Evolutionary conservation across 2,329 filamentous ascomycete species (phyloP), one percentile per base, ranked within the genome.

Genomic region (Tolypocladium cylindrosporum): DNA sequence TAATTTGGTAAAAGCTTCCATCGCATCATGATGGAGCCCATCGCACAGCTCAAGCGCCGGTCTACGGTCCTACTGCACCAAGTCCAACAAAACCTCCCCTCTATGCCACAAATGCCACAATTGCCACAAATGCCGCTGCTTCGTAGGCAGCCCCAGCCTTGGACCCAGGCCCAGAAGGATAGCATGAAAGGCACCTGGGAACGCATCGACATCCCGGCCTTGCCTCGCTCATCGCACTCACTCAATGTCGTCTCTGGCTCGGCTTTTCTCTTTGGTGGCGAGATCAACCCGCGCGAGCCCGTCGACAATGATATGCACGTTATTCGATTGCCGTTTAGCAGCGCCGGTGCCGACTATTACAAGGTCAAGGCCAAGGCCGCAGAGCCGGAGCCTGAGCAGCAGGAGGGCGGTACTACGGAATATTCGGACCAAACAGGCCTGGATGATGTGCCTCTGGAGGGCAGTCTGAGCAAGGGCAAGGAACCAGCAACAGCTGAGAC

Each of bases 191-290:
- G 78, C 41, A 85, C 82, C 55, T 87, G 84, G 84, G 77, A 85
- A 66, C 80, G 79, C 64, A 76, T 87, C 64, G 68, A 77, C 45
- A 67, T 82, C 40, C 78, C 81, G 3, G 63, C 76, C 1, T 77
- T 91, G 9, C 83, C 84, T 43, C 85, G 89, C 57, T 93, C 90
- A 1, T 91, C 89, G 0, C 90, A 94, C 67, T 81, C 83, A 3
- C 69, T 91, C 63, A 80, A 89, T 50, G 79, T 87, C 52, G 69
- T 86, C 53, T 74, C 74, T 40, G 74, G 78, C 34, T 74, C 74
- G 43, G 79, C 81, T 48, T 87, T 84, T 70, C 78, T 95, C 65
- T 95, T 91, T 67, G 90, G 91, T 60, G 91, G 90, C 63, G 90
- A 94, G 70, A 72, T 86, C 58, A 74, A 77, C 52, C 80, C 87